These are phyloP conservation scores for Colletotrichum chlorophyti DNA, from an alignment of 2,329 filamentous ascomycete genomes.

Conservation along the genomic window DNA sequence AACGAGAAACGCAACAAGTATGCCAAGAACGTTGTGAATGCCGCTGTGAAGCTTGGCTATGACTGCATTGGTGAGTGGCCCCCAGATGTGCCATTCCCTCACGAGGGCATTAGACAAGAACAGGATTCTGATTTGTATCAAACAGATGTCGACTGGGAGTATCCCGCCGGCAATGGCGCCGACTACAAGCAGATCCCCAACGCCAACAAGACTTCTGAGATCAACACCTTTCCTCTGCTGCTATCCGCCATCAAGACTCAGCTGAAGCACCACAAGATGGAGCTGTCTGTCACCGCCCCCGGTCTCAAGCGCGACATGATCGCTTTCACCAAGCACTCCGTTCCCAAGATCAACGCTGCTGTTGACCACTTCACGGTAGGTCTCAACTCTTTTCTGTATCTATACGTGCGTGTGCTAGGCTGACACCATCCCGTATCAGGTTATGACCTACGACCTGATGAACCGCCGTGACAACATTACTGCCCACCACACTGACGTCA, in stretches of 20 bases:
- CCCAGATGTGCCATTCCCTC: too few species aligned
- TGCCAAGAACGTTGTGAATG: slow-evolving; percentile 62
- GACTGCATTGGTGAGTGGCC: slow-evolving; percentile 62
- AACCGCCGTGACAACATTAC: slow-evolving; percentile 74
- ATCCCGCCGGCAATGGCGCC: slow-evolving; percentile 67
- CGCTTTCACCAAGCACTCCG: slow-evolving; percentile 64
- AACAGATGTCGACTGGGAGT: slow-evolving; percentile 73
- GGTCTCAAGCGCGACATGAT: slow-evolving; percentile 70
- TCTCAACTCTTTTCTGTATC: accelerated
- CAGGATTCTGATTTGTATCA: too few species aligned
- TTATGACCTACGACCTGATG: slow-evolving; percentile 78
- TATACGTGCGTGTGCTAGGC: background rate
- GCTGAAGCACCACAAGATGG: slow-evolving; percentile 58
- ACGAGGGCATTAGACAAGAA: too few species aligned
- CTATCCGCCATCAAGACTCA: slow-evolving; percentile 63
- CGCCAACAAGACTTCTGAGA: slow-evolving; percentile 62
- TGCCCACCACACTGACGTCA: slow-evolving; percentile 67
- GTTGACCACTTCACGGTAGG: slow-evolving; percentile 69
- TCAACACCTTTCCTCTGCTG: slow-evolving; percentile 67
- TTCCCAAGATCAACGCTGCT: slow-evolving; percentile 63
- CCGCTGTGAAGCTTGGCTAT: slow-evolving; percentile 60
- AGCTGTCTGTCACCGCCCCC: slow-evolving; percentile 73
- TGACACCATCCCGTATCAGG: slow-evolving; percentile 33
- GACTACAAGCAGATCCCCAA: slow-evolving; percentile 72
- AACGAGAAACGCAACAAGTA: slow-evolving; percentile 55